Conservation (phyloP, 805 yeast species). For the Wickerhamomyces silvicola region DNA sequence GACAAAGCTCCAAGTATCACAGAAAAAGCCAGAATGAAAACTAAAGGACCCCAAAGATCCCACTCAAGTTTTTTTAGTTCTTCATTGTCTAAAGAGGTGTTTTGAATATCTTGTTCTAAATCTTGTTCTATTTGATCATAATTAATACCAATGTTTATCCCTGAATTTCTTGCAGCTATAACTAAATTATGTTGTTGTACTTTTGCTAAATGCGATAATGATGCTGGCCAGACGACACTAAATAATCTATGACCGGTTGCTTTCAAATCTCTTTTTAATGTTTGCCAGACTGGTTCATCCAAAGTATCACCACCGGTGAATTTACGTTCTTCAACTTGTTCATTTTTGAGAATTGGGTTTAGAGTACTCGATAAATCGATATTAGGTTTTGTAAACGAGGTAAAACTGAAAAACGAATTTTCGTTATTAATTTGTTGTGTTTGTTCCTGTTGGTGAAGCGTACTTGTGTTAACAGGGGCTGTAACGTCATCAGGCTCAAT, state of each 20-base stretch:
- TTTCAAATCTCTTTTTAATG: constrained; percentile 41
- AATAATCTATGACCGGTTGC: constrained; percentile 37
- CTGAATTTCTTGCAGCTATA: constrained; percentile 24
- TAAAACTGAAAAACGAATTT: constrained; percentile 22
- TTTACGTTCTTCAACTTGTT: constrained; percentile 22
- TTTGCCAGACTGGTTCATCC: constrained; percentile 60
- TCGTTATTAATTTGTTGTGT: constrained; percentile 3
- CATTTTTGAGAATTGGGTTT: constrained; percentile 25
- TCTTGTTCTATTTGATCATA: constrained; percentile 24
- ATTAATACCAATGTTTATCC: constrained; percentile 24
- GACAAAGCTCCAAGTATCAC: constrained; percentile 34
- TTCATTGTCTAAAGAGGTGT: constrained; percentile 19
- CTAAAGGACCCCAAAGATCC: constrained; percentile 70
- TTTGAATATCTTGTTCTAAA: constrained; percentile 19
- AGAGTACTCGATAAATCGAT: constrained; percentile 25
- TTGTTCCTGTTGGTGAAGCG: constrained; percentile 3
- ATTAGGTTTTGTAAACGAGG: constrained; percentile 23
- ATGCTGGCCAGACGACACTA: constrained; percentile 37
- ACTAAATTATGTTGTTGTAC: constrained; percentile 24
- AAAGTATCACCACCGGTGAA: constrained; percentile 61
- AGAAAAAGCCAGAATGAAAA: constrained; percentile 51
- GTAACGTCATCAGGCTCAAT: constrained; percentile 21
- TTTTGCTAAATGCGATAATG: constrained; percentile 23
- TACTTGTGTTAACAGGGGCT: constrained; percentile 3
- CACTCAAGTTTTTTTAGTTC: constrained; percentile 36